These are phyloP conservation scores for Metschnikowia reukaufii DNA, from an alignment of 805 yeast genomes.

Conservation along the genomic window DNA sequence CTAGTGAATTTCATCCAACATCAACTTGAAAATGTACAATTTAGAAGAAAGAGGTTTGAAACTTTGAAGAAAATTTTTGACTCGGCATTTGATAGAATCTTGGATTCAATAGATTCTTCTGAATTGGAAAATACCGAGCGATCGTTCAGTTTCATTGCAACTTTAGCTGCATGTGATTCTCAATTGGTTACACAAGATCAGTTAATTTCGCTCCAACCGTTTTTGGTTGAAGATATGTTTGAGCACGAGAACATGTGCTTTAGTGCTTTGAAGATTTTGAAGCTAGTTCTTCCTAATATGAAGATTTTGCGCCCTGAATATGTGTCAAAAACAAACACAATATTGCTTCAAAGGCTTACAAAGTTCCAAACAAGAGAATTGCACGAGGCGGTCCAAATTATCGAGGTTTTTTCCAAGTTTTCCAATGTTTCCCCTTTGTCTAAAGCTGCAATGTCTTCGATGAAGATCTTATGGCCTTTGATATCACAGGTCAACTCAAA, in stretches of 20 bases:
- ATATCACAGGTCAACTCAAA: constrained; percentile 26
- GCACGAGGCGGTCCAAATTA: constrained; percentile 71
- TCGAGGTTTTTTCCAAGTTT: constrained; percentile 54
- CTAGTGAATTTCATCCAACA: constrained; percentile 6
- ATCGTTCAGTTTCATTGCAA: constrained; percentile 50
- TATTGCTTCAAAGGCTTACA: constrained; percentile 57
- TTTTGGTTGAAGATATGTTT: constrained; percentile 49
- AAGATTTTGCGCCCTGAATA: constrained; percentile 51
- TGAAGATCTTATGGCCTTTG: constrained; percentile 51
- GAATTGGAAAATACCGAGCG: background rate
- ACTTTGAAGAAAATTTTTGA: constrained; percentile 3
- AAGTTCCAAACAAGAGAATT: constrained; percentile 60
- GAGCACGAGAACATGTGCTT: constrained; percentile 43
- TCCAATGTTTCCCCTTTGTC: constrained; percentile 49
- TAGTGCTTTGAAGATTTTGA: constrained; percentile 55
- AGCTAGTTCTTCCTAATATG: constrained; percentile 45
- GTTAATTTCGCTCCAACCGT: constrained; percentile 63
- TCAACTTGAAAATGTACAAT: background rate
- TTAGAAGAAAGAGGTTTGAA: background rate
- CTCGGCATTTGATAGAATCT: constrained; percentile 4
- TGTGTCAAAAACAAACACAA: constrained; percentile 47
- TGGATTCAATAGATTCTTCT: constrained; percentile 4
- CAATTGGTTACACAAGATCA: constrained; percentile 64
- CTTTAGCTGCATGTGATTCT: constrained; percentile 53
- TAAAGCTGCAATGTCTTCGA: constrained; percentile 63